Evolutionary conservation across 1,284 basidiomycete species (phyloP).

Genomic region (Trichosporon sp.): DNA sequence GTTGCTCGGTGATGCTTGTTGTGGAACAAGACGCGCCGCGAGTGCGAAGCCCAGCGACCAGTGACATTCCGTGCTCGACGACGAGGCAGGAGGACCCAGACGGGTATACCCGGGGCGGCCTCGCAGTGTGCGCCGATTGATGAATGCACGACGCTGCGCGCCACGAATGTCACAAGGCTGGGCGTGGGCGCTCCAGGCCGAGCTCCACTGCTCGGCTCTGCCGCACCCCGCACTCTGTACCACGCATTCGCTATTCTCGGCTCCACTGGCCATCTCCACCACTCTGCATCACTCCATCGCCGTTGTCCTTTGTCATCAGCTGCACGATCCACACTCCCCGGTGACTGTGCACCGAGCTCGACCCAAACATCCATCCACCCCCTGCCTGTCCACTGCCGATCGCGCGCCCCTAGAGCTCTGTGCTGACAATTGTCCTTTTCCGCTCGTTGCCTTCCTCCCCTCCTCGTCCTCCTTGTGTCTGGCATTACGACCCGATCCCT

Average conservation of each 20-base stretch:
- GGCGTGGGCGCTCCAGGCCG: too few relatives aligned
- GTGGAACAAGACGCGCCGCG: neutral
- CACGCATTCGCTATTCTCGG: neutral
- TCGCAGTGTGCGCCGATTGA: neutral
- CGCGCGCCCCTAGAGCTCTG: neutral
- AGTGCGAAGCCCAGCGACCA: neutral
- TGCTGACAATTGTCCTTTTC: conserved; percentile 2
- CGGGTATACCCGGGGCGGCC: neutral
- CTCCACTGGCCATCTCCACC: neutral
- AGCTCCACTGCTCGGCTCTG: neutral
- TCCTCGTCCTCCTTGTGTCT: neutral
- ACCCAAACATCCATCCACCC: neutral
- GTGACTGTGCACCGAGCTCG: neutral
- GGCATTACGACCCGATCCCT: neutral
- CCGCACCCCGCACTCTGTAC: neutral
- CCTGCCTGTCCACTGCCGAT: neutral
- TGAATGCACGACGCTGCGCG: neutral
- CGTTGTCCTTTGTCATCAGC: neutral
- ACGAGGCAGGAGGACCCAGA: neutral
- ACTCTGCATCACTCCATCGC: neutral
- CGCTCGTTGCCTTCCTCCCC: neutral
- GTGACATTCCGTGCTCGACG: neutral
- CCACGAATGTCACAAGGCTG: neutral
- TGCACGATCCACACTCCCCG: neutral
- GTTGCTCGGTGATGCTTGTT: conserved; percentile 1